Evolutionary conservation across 2,329 filamentous ascomycete genomes (phyloP).

Genomic region (Sclerotinia sclerotiorum): DNA sequence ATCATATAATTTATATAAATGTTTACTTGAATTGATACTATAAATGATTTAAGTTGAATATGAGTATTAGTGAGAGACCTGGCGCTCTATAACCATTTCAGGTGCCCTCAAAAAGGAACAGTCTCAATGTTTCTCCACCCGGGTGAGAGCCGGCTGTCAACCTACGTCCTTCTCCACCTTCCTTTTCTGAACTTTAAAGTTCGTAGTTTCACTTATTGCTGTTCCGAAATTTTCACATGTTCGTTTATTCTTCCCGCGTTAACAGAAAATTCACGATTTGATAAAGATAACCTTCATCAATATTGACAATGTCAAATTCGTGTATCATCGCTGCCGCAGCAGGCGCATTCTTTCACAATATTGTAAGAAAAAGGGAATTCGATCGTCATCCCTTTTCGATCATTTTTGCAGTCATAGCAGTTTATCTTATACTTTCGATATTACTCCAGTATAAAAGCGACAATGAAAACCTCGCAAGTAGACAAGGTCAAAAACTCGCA

Average conservation of each 20-base stretch:
- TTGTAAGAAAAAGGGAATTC: slow-evolving; percentile 6
- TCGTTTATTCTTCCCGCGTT: neutral
- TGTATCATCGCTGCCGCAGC: neutral
- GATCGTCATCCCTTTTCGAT: slow-evolving; percentile 4
- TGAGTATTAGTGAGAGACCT: no score
- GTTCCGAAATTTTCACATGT: neutral
- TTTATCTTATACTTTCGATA: neutral
- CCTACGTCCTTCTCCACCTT: slow-evolving; percentile 3
- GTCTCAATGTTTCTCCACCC: neutral
- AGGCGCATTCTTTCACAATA: neutral
- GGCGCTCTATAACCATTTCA: no score
- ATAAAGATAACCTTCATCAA: neutral
- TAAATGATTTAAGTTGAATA: no score
- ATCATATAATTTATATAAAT: no score
- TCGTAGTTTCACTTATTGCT: neutral
- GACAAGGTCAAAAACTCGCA: neutral
- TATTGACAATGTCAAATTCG: neutral
- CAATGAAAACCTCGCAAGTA: neutral
- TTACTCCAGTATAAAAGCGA: neutral
- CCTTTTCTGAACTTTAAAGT: no score
- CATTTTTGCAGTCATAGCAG: slow-evolving; percentile 1
- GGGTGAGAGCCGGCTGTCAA: neutral
- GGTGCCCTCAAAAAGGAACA: no score
- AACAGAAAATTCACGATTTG: neutral
- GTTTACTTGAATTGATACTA: no score